Percentiles rank a stretch among this genome's conserved stretches.
Evolutionary conservation across 2,329 filamentous ascomycete species (phyloP).

Genomic region (Thelonectria blattea): DNA sequence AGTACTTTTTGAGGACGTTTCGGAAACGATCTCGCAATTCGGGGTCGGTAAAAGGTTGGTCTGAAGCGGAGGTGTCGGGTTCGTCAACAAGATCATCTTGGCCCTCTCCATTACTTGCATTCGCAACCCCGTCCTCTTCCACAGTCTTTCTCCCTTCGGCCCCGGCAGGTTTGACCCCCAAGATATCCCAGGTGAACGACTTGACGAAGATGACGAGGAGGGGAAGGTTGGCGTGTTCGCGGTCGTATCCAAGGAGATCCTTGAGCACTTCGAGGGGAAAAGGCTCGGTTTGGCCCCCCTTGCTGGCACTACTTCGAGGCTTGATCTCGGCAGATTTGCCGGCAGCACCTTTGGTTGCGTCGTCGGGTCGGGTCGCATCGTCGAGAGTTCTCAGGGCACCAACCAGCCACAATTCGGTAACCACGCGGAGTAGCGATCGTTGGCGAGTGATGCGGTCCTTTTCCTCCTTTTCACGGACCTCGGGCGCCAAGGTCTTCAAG

Average conservation of each 20-base stretch:
- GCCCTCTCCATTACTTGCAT: conserved; percentile 43
- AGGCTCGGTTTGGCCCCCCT: conserved; percentile 76
- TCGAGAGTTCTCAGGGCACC: conserved; percentile 83
- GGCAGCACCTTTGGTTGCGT: conserved; percentile 65
- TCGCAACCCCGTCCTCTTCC: conserved; percentile 78
- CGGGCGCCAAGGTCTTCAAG: conserved; percentile 78
- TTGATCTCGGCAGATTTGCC: conserved; percentile 68
- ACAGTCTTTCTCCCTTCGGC: conserved; percentile 83
- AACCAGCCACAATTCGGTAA: conserved; percentile 95
- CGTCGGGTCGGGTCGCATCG: conserved; percentile 67
- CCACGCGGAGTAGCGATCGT: conserved; percentile 82
- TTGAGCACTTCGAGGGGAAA: conserved; percentile 98
- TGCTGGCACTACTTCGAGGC: conserved; percentile 58
- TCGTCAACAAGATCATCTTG: conserved; percentile 49
- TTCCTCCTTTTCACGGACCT: conserved; percentile 92
- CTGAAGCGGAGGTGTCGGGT: conserved; percentile 51
- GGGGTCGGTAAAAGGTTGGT: conserved; percentile 75
- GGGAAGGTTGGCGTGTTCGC: conserved; percentile 89
- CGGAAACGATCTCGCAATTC: conserved; percentile 86
- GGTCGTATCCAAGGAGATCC: conserved; percentile 90
- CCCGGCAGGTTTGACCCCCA: conserved; percentile 76
- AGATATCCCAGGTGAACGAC: conserved; percentile 92
- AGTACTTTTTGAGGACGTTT: conserved; percentile 84
- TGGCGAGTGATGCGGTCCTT: conserved; percentile 90
- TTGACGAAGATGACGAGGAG: conserved; percentile 95